Percentiles rank a stretch among this genome's conserved stretches.
Evolutionary conservation across 768 basidiomycete species (phyloP).

Genomic region (Suillus americanus): DNA sequence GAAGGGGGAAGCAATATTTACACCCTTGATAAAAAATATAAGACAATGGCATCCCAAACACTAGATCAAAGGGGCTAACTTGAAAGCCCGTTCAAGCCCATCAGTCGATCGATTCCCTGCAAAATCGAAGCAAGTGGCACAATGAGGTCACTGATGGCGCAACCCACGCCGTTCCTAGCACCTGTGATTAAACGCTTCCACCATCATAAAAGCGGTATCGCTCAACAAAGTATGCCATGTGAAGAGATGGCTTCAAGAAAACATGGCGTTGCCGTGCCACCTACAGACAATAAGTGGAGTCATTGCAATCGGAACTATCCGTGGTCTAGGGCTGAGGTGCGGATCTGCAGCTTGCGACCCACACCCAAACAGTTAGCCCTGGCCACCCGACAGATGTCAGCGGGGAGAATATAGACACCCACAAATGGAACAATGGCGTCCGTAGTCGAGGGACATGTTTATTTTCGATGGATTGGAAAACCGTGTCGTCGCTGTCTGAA

Average conservation of each 20-base stretch:
- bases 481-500: background rate
- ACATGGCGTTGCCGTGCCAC: background rate
- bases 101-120: background rate
- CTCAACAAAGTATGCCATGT: background rate
- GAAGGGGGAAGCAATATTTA: background rate
- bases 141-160: background rate
- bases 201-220: background rate
- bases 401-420: background rate
- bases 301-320: background rate
- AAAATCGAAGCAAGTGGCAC: background rate
- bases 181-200: background rate
- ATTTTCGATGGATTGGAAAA: too few relatives aligned
- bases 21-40: slow-evolving; percentile 4
- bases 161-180: background rate
- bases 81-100: background rate
- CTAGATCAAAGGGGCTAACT: background rate
- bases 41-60: background rate
- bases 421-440: background rate
- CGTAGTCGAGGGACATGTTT: background rate
- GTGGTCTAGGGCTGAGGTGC: background rate
- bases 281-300: background rate
- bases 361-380: background rate
- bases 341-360: too few relatives aligned
- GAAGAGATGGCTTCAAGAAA: background rate
- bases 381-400: background rate